Evolutionary conservation across 345 rosid genomes (phyloP).

Genomic region (Microthlaspi erraticum): DNA sequence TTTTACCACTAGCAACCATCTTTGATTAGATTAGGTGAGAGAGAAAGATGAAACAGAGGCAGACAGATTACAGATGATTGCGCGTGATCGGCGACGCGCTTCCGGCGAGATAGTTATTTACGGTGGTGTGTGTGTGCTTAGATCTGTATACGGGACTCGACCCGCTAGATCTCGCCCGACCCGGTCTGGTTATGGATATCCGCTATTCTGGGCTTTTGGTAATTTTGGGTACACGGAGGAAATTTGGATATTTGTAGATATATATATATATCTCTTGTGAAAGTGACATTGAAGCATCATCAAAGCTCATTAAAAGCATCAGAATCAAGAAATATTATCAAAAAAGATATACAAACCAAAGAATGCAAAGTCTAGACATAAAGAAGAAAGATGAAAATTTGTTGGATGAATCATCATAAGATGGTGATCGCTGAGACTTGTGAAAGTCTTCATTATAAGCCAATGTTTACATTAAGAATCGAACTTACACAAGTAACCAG

Average conservation of each 20-base stretch:
- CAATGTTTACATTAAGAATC: too few relatives aligned
- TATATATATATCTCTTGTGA: too few relatives aligned
- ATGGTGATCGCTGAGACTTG: too few relatives aligned
- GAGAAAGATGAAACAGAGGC: background rate
- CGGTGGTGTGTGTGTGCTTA: slow-evolving; percentile 24
- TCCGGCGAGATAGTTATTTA: slow-evolving; percentile 11
- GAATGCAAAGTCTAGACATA: too few relatives aligned
- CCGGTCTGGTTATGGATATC: slow-evolving; percentile 5
- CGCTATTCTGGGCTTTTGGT: background rate
- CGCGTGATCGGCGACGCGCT: slow-evolving; percentile 44
- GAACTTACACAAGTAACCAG: too few relatives aligned
- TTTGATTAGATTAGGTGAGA: slow-evolving; percentile 1
- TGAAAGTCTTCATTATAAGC: too few relatives aligned
- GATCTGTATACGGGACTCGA: slow-evolving; percentile 8
- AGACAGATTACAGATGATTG: slow-evolving; percentile 31
- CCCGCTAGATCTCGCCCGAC: slow-evolving; percentile 36
- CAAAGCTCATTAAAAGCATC: too few relatives aligned
- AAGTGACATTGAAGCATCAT: too few relatives aligned
- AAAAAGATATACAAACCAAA: too few relatives aligned
- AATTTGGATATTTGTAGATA: background rate
- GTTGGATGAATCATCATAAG: too few relatives aligned
- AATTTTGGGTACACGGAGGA: background rate
- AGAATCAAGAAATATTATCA: too few relatives aligned
- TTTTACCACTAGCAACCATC: background rate
- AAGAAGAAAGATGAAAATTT: too few relatives aligned